A percentile compares a stretch with the other conserved stretches of the same genome.
These are phyloP conservation scores for Scutellaria minor DNA, from an alignment of 257 asterid species.

Conservation along the genomic window DNA sequence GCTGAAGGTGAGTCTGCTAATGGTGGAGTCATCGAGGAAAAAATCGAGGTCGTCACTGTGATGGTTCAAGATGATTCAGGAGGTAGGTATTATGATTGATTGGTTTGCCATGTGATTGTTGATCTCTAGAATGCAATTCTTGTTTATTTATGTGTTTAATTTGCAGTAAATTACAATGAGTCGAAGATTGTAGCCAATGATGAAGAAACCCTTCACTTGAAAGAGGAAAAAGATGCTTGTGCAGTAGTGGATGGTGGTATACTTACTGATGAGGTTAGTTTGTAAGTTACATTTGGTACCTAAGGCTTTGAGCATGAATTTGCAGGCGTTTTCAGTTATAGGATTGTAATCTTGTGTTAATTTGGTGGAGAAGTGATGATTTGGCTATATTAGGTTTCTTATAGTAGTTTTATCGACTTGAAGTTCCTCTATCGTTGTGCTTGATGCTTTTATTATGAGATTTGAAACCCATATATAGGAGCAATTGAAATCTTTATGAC, in stretches of 20 bases:
- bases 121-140: not conserved
- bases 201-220: not conserved
- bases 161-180: constrained; percentile 21
- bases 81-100: not conserved
- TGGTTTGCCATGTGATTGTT: not conserved
- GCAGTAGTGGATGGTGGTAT: not conserved
- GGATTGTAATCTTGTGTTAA: no score
- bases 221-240: constrained; percentile 1
- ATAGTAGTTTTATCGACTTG: no score
- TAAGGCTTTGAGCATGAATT: not conserved
- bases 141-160: not conserved
- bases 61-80: not conserved
- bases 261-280: constrained; percentile 29
- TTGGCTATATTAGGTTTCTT: no score
- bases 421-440: no score
- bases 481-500: no score
- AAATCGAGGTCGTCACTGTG: not conserved
- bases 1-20: not conserved
- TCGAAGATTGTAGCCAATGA: not conserved
- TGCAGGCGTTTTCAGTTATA: no score
- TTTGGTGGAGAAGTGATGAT: no score
- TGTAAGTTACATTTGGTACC: not conserved
- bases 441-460: no score
- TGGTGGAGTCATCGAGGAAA: not conserved
- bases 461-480: no score